Percentiles rank a stretch among this genome's conserved stretches.
These are phyloP conservation scores for Mycosphaerelloides madeirae DNA, from an alignment of 2,329 filamentous ascomycete species.

Conservation along the genomic window DNA sequence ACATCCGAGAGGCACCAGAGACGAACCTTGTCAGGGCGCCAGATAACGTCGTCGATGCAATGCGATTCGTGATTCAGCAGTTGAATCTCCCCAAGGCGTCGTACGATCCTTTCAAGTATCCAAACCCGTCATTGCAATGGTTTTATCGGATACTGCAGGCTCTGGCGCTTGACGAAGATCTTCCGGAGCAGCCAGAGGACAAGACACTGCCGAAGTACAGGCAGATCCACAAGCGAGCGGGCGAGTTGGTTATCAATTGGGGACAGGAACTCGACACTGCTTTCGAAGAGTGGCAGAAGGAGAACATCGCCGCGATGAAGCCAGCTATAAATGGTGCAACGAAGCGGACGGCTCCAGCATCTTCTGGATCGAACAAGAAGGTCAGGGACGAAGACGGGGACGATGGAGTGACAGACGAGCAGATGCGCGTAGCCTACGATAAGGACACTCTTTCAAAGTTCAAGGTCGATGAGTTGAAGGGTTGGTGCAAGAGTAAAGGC, in stretches of 20 bases:
- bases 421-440: constrained; percentile 42
- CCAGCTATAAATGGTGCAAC: constrained; percentile 39
- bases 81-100: constrained; percentile 79
- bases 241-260: constrained; percentile 74
- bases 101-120: constrained; percentile 82
- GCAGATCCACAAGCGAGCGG: constrained; percentile 85
- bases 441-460: constrained; percentile 42
- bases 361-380: constrained; percentile 40
- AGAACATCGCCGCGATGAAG: constrained; percentile 34
- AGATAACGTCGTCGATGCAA: constrained; percentile 69
- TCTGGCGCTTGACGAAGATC: constrained; percentile 83
- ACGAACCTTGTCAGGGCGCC: constrained; percentile 55
- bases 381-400: constrained; percentile 37
- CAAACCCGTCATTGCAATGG: constrained; percentile 84
- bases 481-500: constrained; percentile 28
- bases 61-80: constrained; percentile 78
- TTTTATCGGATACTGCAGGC: constrained; percentile 93
- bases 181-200: constrained; percentile 70
- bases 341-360: constrained; percentile 40
- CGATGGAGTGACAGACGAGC: constrained; percentile 38
- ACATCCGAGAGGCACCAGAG: constrained; percentile 71
- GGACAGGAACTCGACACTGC: constrained; percentile 62
- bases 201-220: constrained; percentile 77
- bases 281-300: constrained; percentile 39
- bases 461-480: constrained; percentile 32